Conservation (phyloP, 2,329 filamentous ascomycete genomes). For the Magnaporthiopsis rhizophila region DNA sequence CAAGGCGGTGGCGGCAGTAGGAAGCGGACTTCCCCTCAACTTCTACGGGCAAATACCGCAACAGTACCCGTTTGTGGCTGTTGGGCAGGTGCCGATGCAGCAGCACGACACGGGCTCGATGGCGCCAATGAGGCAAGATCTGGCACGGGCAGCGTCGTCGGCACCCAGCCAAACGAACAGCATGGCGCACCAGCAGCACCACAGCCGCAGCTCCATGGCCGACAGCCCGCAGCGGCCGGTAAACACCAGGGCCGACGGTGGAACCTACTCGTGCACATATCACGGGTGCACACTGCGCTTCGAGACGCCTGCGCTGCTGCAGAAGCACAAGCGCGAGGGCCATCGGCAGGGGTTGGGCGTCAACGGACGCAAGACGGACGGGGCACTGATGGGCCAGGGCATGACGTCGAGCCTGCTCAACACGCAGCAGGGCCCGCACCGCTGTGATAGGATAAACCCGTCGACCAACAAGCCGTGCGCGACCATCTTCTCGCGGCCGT, state of each 20-base stretch:
- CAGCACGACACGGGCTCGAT: conserved; percentile 15
- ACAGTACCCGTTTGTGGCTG: conserved; percentile 40
- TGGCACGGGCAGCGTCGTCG: background rate
- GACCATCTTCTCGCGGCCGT: conserved; percentile 88
- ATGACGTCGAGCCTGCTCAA: conserved; percentile 56
- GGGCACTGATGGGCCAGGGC: conserved; percentile 18
- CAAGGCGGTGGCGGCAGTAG: conserved; percentile 20
- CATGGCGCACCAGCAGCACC: background rate
- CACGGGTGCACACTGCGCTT: conserved; percentile 86
- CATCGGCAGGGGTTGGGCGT: conserved; percentile 60
- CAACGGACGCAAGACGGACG: conserved; percentile 13
- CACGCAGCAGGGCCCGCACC: conserved; percentile 87
- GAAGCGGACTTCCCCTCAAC: background rate
- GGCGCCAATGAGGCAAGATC: background rate
- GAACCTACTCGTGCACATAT: conserved; percentile 94
- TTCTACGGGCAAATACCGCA: conserved; percentile 30
- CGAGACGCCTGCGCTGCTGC: conserved; percentile 75
- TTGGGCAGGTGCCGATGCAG: conserved; percentile 7
- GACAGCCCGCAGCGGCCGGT: conserved; percentile 40
- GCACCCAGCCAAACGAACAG: conserved; percentile 3
- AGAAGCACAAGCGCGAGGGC: conserved; percentile 92
- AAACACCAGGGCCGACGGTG: conserved; percentile 58
- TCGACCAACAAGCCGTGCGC: conserved; percentile 93
- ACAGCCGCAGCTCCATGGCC: conserved; percentile 4
- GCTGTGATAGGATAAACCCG: conserved; percentile 87